Base-by-base conservation (phyloP, 352 stramenopile genomes). In the Pythium brassicae region DNA sequence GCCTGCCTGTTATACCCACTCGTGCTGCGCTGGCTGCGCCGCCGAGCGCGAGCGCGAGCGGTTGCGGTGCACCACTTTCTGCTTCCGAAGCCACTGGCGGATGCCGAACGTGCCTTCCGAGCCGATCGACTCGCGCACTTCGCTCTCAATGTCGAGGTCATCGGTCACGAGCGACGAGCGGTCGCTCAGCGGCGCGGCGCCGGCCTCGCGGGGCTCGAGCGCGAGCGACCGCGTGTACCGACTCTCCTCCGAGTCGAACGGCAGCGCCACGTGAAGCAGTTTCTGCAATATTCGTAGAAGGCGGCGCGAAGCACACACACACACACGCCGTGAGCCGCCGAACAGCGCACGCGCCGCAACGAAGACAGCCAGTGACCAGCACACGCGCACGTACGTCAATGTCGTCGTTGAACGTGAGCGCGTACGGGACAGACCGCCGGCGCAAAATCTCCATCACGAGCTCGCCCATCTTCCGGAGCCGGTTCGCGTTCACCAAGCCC, bases 11-110 rank as follows among this genome's bases (percentile, higher is more conserved):
- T 83, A 92, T 2, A 92, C 82, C 82, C 82, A 92, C 55, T 90
- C 82, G 50, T 88, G 87, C 51, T 68, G 62, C 26, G 69, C 62
- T 40, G 69, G 50, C 34, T 75, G 65, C 10, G 81, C 47, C 4
- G 76, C 71, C 25, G 83, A 90, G 12, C 80, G 71, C 2, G 83
- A 90, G 8, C 80, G 71, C 2, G 83, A 90, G 8, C 83, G 79
- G 62, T 89, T 81, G 23, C 80, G 76, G 51, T 90, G 80, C 11
- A 92, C 83, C 2, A 93, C 77, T 56, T 90, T 86, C 49, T 92
- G 83, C 66, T 88, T 93, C 22, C 81, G 76, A 55, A 93, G 79
- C 83, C 81, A 92, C 55, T 92, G 81, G 17, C 83, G 78, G 40
- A 92, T 83, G 6, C 81, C 83, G 40, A 92, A 91, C 0, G 74